Conservation (phyloP, 2,329 filamentous ascomycete genomes). For the Fonsecaea nubica region DNA sequence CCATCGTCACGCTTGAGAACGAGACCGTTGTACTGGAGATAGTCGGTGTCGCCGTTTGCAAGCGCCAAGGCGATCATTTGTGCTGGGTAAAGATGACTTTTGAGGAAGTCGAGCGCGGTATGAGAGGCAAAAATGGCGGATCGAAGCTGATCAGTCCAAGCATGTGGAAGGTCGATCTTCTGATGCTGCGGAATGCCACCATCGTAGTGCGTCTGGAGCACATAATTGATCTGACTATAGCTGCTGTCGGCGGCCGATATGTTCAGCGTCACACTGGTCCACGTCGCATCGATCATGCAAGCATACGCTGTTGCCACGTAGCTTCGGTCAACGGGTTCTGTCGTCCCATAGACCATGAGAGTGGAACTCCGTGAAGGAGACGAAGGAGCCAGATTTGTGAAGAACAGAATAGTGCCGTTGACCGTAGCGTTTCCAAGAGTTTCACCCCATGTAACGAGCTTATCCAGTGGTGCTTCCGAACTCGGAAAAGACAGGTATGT, state of each 20-base stretch:
- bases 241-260: conserved; percentile 1
- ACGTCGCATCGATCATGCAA: conserved; percentile 6
- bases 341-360: not conserved
- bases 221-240: not conserved
- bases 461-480: not conserved
- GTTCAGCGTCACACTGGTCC: not conserved
- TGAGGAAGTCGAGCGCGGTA: not conserved
- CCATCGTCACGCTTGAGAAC: not conserved
- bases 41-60: not conserved
- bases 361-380: not conserved
- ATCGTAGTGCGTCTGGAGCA: not conserved
- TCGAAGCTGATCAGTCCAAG: not conserved
- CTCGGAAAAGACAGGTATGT: conserved; percentile 1
- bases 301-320: not conserved
- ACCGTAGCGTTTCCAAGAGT: not conserved
- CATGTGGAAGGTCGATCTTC: not conserved
- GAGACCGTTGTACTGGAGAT: not conserved
- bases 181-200: not conserved
- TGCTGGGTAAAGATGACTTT: not conserved
- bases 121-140: not conserved
- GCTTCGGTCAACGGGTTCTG: not conserved
- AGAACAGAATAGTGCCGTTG: not conserved
- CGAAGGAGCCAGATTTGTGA: not conserved
- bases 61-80: not conserved
- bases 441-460: not conserved